Evolutionary conservation across 371 early-diverging fungal genomes (phyloP), one percentile per base, ranked within the genome.

Genomic region (Mucor ambiguus): DNA sequence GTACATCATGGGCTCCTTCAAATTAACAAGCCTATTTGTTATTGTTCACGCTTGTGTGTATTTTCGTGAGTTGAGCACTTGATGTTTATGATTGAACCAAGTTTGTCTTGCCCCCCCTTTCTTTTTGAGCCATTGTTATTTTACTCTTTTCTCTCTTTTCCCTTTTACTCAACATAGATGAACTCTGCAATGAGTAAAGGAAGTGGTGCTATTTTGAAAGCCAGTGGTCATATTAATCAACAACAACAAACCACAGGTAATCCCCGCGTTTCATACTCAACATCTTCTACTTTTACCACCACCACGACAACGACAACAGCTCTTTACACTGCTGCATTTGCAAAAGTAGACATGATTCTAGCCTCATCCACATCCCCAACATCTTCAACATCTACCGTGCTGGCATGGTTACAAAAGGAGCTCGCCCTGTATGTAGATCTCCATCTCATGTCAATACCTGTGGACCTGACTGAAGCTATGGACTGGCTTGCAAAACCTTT

Each of bases 371-470:
- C 59, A 22, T 28, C 41, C 1, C 59, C 43, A 16, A 41, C 20
- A 26, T 29, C 59, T 41, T 38, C 33, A 32, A 2, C 56, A 56
- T 56, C 44, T 49, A 69, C 75, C 70, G 62, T 80, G 80, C 80
- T 74, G 77, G 74, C 77, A 73, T 80, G 80, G 80, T 72, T 67
- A 55, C 80, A 77, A 57, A 66, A 59, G 33, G 71, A 77, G 52
- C 71, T 80, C 41, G 26, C 65, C 24, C 59, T 71, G 41, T 80
- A 77, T 49, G 58, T 66, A 62, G 70, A 73, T 20, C 69, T 78
- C 7, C 49, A 60, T 10, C 59, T 78, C 10, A 59, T 78, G 30
- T 41, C 65, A 26, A 52, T 63, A 14, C 41, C 73, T 26, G 58
- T 58, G 43, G 68, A 68, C 41, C 57, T 68, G 16, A 60, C 41